phyloP scores from a whole-genome alignment of 495 filamentous ascomycete genomes.

The Aspergillus haitiensis region DNA sequence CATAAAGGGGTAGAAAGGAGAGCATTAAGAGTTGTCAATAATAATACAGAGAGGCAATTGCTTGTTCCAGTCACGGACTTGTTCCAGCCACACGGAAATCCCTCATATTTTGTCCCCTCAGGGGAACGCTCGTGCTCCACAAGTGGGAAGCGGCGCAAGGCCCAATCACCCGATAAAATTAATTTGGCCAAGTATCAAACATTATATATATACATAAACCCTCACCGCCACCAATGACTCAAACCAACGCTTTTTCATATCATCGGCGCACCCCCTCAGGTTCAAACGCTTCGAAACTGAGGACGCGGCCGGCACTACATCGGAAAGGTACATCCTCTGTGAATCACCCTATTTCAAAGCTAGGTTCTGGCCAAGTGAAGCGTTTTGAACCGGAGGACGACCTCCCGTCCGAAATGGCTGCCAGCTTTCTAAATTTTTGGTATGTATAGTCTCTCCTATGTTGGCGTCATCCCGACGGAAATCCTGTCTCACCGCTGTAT shows the following conservation, averaged over 20 bases:
- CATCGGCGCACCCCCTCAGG: constrained; percentile 42
- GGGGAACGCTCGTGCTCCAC: constrained; percentile 38
- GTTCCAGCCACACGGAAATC: constrained; percentile 29
- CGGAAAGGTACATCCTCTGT: constrained; percentile 39
- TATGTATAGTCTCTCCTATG: constrained; percentile 35
- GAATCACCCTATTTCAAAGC: constrained; percentile 40
- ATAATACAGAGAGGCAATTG: constrained; percentile 26
- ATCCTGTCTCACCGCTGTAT: constrained; percentile 14
- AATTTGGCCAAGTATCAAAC: constrained; percentile 17
- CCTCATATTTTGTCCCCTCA: constrained; percentile 33
- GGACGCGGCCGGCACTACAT: constrained; percentile 37
- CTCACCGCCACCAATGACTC: constrained; percentile 51
- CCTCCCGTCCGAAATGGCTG: constrained; percentile 51
- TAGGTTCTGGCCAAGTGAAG: constrained; percentile 39
- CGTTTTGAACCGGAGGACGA: constrained; percentile 44
- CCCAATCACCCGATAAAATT: constrained; percentile 34
- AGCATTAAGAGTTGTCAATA: constrained; percentile 3
- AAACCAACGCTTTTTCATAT: constrained; percentile 30
- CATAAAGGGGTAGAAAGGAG: neutral
- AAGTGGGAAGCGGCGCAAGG: constrained; percentile 30
- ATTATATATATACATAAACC: constrained; percentile 27
- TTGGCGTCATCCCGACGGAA: neutral
- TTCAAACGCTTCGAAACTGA: constrained; percentile 37
- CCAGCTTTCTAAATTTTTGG: constrained; percentile 68
- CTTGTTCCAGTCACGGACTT: neutral